Conservation (phyloP, 345 rosid genomes). For the Salix purpurea region DNA sequence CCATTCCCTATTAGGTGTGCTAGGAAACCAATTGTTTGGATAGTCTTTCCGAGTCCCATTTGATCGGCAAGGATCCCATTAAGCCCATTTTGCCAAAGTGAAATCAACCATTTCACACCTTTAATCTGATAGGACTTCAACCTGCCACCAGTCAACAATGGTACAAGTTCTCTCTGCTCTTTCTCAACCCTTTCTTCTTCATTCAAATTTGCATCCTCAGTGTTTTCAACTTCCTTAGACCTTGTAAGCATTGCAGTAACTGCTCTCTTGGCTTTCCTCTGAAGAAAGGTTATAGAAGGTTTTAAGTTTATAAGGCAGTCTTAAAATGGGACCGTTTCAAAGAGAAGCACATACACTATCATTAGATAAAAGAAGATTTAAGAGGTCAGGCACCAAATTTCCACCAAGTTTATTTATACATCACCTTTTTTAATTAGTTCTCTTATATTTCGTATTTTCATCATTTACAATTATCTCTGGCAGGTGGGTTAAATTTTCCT, state of each 20-base stretch:
- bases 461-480: background rate
- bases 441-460: background rate
- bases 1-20: slow-evolving; percentile 85
- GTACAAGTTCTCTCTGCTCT: slow-evolving; percentile 80
- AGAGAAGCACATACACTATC: background rate
- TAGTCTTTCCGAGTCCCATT: slow-evolving; percentile 99
- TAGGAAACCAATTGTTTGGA: slow-evolving; percentile 88
- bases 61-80: slow-evolving; percentile 99
- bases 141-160: slow-evolving; percentile 82
- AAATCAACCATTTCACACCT: slow-evolving; percentile 97
- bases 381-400: background rate
- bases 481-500: background rate
- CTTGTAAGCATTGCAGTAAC: slow-evolving; percentile 93
- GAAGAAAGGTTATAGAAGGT: background rate
- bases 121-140: slow-evolving; percentile 85
- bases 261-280: slow-evolving; percentile 84
- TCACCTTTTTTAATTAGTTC: background rate
- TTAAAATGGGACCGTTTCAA: background rate
- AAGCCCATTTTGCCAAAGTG: slow-evolving; percentile 92
- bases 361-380: background rate
- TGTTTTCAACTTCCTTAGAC: slow-evolving; percentile 45
- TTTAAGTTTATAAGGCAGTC: background rate
- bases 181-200: slow-evolving; percentile 71
- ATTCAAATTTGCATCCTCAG: slow-evolving; percentile 46
- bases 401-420: no score